Conservation (phyloP, 1,139 yeast genomes). For the Nakaseomyces delphensis region DNA sequence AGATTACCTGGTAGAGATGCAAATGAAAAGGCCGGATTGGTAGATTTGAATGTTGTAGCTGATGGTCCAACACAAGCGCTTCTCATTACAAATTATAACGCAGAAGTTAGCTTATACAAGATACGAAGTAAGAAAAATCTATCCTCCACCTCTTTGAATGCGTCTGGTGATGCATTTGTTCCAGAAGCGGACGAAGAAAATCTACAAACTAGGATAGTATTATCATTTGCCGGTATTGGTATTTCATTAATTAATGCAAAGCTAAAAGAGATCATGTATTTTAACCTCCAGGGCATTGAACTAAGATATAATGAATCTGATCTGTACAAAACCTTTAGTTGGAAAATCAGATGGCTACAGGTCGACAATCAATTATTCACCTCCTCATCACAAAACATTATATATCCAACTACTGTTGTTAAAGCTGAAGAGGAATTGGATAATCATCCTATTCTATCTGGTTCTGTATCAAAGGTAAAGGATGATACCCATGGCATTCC, state of each 20-base stretch:
- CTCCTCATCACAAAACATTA: conserved; percentile 75
- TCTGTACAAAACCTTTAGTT: conserved; percentile 66
- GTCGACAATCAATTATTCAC: conserved; percentile 88
- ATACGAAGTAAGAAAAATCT: conserved; percentile 19
- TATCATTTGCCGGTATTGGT: conserved; percentile 81
- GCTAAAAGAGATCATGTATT: conserved; percentile 70
- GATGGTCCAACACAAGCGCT: conserved; percentile 93
- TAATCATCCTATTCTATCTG: conserved; percentile 83
- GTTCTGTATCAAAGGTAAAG: conserved; percentile 71
- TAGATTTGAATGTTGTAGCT: conserved; percentile 87
- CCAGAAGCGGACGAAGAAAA: conserved; percentile 62
- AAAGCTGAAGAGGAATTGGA: conserved; percentile 77
- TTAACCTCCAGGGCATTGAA: conserved; percentile 74
- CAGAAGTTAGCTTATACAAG: conserved; percentile 66
- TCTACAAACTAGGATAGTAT: conserved; percentile 49
- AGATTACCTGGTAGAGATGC: conserved; percentile 48
- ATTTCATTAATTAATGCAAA: conserved; percentile 69
- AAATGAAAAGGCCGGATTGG: conserved; percentile 39
- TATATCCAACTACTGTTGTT: conserved; percentile 90
- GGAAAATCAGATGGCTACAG: conserved; percentile 89
- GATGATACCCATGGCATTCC: conserved; percentile 87
- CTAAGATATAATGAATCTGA: conserved; percentile 77
- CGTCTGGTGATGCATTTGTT: conserved; percentile 48
- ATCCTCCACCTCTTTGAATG: conserved; percentile 29
- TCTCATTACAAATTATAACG: conserved; percentile 75